A percentile compares a stretch with the other conserved stretches of the same genome.
phyloP scores from a whole-genome alignment of 1,284 basidiomycete genomes.

The Cutaneotrichosporon cutaneum region DNA sequence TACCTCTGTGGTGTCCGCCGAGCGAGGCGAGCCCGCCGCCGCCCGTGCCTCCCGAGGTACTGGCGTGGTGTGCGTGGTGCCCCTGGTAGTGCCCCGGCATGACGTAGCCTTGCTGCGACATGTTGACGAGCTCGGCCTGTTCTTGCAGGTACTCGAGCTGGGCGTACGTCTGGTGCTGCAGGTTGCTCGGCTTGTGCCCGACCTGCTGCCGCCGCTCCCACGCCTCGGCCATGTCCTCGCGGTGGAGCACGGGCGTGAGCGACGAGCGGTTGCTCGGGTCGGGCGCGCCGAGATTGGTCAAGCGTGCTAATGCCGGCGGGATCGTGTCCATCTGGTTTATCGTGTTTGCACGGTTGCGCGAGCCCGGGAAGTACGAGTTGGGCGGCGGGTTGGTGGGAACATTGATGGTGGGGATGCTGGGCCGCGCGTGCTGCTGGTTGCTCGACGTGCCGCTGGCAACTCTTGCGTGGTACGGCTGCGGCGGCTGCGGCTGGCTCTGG shows the following conservation, averaged over 20 bases:
- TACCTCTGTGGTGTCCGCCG: slow-evolving; percentile 27
- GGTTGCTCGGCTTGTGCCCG: slow-evolving; percentile 40
- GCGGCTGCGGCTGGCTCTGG: slow-evolving; percentile 28
- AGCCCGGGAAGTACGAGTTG: slow-evolving; percentile 66
- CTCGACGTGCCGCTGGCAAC: slow-evolving; percentile 21
- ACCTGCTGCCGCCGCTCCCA: slow-evolving; percentile 73
- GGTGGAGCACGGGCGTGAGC: slow-evolving; percentile 80
- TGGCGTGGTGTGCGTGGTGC: slow-evolving; percentile 15
- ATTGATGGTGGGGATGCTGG: slow-evolving; percentile 50
- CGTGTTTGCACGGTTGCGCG: slow-evolving; percentile 75
- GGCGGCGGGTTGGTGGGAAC: slow-evolving; percentile 49
- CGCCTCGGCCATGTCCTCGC: slow-evolving; percentile 84
- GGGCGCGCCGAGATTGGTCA: slow-evolving; percentile 79
- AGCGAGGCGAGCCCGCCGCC: background rate
- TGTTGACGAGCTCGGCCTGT: slow-evolving; percentile 77
- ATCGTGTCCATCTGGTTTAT: slow-evolving; percentile 81
- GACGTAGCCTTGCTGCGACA: slow-evolving; percentile 40
- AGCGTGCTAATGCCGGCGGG: slow-evolving; percentile 81
- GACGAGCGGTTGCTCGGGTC: slow-evolving; percentile 73
- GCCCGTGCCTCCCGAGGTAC: background rate
- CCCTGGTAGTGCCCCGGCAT: slow-evolving; percentile 41
- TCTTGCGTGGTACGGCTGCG: slow-evolving; percentile 34
- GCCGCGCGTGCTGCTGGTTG: slow-evolving; percentile 48
- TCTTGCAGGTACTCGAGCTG: slow-evolving; percentile 87
- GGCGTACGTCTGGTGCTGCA: slow-evolving; percentile 65